Conservation (phyloP, 768 basidiomycete genomes). For the Podaxis sp. region DNA sequence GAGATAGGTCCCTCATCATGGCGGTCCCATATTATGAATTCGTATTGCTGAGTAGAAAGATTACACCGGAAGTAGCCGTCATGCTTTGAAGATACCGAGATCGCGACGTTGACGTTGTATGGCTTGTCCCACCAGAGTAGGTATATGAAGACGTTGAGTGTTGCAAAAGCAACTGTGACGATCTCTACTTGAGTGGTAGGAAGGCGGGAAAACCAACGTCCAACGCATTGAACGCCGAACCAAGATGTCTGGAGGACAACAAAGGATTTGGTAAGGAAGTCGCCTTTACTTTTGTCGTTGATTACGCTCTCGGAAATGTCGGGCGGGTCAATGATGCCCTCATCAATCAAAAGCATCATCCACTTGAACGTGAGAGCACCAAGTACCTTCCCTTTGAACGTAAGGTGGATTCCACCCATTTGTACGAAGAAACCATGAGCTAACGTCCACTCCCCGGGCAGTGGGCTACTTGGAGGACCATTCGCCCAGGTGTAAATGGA, state of each 20-base stretch:
- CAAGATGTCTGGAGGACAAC: neutral
- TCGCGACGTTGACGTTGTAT: neutral
- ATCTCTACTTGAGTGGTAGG: neutral
- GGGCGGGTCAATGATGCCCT: neutral
- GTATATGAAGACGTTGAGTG: neutral
- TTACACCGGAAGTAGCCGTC: neutral
- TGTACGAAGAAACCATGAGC: neutral
- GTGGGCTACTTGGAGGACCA: neutral
- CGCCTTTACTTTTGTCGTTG: neutral
- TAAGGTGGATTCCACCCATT: neutral
- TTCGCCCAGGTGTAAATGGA: neutral
- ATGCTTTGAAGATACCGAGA: neutral
- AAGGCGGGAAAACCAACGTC: neutral
- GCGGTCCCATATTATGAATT: neutral
- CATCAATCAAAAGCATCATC: neutral
- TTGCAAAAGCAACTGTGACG: neutral
- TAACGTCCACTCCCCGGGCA: neutral
- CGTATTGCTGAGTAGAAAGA: neutral
- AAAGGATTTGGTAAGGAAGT: neutral
- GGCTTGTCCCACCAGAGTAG: neutral
- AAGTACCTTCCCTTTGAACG: slow-evolving; percentile 11
- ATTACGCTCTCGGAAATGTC: neutral
- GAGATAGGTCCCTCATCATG: neutral
- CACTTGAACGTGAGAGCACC: slow-evolving; percentile 13
- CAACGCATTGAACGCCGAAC: neutral